Conservation (phyloP, 306 rosid species). For the Echinosophora koreensis region DNA sequence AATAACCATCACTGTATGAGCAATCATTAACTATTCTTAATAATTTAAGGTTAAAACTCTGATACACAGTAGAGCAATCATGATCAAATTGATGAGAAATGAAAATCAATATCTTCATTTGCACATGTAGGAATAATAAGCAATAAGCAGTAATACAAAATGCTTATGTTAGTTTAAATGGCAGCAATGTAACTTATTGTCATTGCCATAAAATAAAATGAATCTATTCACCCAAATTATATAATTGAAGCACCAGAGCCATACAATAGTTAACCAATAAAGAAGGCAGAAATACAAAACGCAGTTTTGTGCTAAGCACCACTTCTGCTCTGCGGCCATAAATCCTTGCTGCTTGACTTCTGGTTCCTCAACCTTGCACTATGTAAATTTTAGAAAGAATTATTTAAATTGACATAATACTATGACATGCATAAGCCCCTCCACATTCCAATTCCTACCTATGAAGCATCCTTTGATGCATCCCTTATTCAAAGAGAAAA, state of each 20-base stretch:
- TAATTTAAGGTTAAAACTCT: constrained; percentile 18
- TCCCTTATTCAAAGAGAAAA: constrained; percentile 39
- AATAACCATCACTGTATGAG: constrained; percentile 33
- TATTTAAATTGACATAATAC: constrained; percentile 32
- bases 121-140: constrained; percentile 19
- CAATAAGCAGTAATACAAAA: background rate
- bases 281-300: background rate
- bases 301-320: background rate
- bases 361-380: constrained; percentile 4
- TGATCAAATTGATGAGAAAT: constrained; percentile 14
- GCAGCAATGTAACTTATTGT: constrained; percentile 31
- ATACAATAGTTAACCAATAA: constrained; percentile 6
- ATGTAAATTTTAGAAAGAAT: constrained; percentile 14
- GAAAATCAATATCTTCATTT: constrained; percentile 35
- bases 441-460: constrained; percentile 25
- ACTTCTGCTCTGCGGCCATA: background rate
- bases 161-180: background rate
- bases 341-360: constrained; percentile 17
- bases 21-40: background rate
- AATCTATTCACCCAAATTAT: constrained; percentile 9
- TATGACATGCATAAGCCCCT: background rate
- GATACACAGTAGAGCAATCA: constrained; percentile 34
- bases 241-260: constrained; percentile 18
- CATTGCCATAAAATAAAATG: constrained; percentile 11
- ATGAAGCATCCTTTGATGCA: constrained; percentile 41